Base-by-base conservation (phyloP, 2,329 filamentous ascomycete genomes). In the Xylariaceae sp. region DNA sequence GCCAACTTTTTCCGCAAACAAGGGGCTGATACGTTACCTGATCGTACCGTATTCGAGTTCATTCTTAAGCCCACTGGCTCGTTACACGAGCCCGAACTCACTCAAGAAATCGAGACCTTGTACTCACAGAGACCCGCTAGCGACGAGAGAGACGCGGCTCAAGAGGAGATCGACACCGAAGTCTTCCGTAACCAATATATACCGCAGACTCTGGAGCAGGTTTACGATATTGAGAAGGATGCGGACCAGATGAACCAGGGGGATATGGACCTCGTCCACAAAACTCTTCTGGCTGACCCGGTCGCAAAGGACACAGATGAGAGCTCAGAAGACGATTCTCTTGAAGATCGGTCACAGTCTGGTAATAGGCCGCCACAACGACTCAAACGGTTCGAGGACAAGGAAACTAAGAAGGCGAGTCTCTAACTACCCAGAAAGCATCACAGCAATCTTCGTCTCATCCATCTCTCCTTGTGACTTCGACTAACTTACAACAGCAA, bases 141-240 rank as follows among this genome's bases (percentile, higher is more conserved):
- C 29, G 67, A 71, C 4, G 69, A 74, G 27, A 64, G 64, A 6
- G 63, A 61, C 3, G 58, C 55, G 2, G 77, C 73, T 2, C 70
- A 79, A 33, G 67, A 77, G 13, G 82, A 89, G 45, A 77, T 90
- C 8, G 85, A 94, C 49, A 86, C 88, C 37, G 85, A 92, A 45
- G 92, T 96, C 5, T 98, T 95, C 66, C 76, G 90, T 50, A 83
- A 94, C 51, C 87, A 95, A 58, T 98, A 93, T 58, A 96, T 98
- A 33, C 92, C 92, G 1, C 89, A 94, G 59, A 96, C 85, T 0
- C 70, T 98, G 27, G 85, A 96, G 47, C 87, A 98, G 53, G 90
- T 98, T 4, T 95, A 95, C 58, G 89, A 98, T 55, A 80, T 94
- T 32, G 92, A 96, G 60, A 82, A 89, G 47, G 92, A 96, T 47